Evolutionary conservation across 345 rosid species (phyloP), one percentile per base, ranked within the genome.

Genomic region (Carallia pectinifolia): DNA sequence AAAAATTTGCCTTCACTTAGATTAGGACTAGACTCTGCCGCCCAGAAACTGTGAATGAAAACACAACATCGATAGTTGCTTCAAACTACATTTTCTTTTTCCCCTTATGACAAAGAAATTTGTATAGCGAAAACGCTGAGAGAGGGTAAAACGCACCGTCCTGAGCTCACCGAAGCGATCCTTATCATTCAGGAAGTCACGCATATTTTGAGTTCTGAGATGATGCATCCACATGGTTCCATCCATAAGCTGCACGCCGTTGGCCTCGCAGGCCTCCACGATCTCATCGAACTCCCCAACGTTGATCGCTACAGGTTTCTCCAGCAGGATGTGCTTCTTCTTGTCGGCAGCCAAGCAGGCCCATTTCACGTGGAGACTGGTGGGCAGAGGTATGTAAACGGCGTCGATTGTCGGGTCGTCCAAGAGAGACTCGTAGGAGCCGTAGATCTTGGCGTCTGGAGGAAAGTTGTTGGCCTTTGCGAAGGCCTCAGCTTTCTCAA

Each of bases 211-310:
- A 6, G 90, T 86, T 67, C 97, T 74, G 23, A 94, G 95, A 70
- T 89, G 67, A 38, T 93, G 96, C 77, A 93, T 71, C 98, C 96
- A 89, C 95, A 87, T 88, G 61, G 96, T 87, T 6, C 96, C 97
- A 61, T 93, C 97, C 97, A 91, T 88, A 64, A 91, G 59, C 86
- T 90, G 97, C 27, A 91, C 81, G 27, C 85, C 88, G 33, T 83
- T 85, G 58, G 76, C 83, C 4, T 84, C 90, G 56, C 98, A 89
- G 23, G 89, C 91, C 73, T 73, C 82, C 37, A 73, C 33, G 53
- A 93, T 89, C 72, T 54, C 53, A 38, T 91, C 98, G 29, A 93
- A 84, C 69, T 91, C 91, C 3, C 65, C 75, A 5, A 74, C 88
- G 61, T 77, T 85, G 5, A 84, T 7, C 0, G 85, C 97, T 34